Evolutionary conservation across 2,329 filamentous ascomycete species (phyloP).

Genomic region (Onygena corvina): DNA sequence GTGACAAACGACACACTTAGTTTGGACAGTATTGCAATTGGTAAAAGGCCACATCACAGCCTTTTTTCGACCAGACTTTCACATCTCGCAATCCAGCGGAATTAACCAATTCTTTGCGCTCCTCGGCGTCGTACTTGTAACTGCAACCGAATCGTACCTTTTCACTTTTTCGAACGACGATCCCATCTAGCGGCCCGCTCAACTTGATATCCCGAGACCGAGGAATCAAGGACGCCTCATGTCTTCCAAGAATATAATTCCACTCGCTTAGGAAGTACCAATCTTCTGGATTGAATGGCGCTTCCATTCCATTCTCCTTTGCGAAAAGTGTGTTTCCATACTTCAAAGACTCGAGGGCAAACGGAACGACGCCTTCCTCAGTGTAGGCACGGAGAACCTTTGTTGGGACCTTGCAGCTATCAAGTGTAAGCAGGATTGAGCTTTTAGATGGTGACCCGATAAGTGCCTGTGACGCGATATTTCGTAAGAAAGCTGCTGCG

Average conservation of each 20-base stretch:
- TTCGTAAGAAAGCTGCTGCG: background rate
- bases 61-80: background rate
- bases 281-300: background rate
- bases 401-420: conserved; percentile 1
- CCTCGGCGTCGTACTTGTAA: background rate
- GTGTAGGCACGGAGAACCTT: background rate
- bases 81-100: conserved; percentile 1
- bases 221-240: conserved; percentile 1
- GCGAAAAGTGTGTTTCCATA: background rate
- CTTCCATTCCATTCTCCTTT: background rate
- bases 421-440: background rate
- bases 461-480: background rate
- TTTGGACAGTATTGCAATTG: background rate
- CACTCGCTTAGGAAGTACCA: conserved; percentile 1
- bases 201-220: background rate
- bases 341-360: background rate
- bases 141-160: conserved; percentile 3
- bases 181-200: background rate
- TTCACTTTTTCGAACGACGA: background rate
- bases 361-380: background rate
- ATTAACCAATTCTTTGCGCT: conserved; percentile 8
- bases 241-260: conserved; percentile 4
- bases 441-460: background rate
- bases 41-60: conserved; percentile 5
- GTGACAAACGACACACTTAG: too few species aligned